These are phyloP conservation scores for Solanum piurae DNA, from an alignment of 257 asterid species.

Conservation along the genomic window DNA sequence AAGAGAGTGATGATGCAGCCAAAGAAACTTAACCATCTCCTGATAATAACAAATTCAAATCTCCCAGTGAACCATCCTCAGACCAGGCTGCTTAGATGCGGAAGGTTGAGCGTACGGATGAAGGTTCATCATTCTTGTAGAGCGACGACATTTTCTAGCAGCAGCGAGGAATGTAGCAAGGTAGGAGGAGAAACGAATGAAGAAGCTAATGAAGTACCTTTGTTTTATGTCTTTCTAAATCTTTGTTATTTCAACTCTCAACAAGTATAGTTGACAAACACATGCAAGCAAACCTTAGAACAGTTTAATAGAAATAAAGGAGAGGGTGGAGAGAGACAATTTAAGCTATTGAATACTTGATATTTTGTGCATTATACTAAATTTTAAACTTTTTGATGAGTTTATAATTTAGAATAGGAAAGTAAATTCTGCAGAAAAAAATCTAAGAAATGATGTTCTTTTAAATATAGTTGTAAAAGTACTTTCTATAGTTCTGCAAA, in stretches of 20 bases:
- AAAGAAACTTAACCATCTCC: not conserved
- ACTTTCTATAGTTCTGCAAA: not conserved
- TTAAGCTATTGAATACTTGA: not conserved
- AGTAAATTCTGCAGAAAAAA: not conserved
- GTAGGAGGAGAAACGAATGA: slow-evolving; percentile 25
- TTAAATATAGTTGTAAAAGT: not conserved
- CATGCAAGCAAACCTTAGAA: not conserved
- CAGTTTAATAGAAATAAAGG: not conserved
- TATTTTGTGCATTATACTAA: not conserved
- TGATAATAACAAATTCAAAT: not conserved
- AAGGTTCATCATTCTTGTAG: slow-evolving; percentile 11
- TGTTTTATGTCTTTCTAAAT: slow-evolving; percentile 44
- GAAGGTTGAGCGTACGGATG: slow-evolving; percentile 11
- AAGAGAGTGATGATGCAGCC: not conserved
- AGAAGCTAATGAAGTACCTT: slow-evolving; percentile 30
- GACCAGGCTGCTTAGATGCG: slow-evolving; percentile 14
- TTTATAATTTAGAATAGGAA: not conserved
- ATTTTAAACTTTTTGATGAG: not conserved
- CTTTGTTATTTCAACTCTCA: not conserved
- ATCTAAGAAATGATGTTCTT: not conserved
- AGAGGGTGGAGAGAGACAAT: not conserved
- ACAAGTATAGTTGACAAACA: not conserved
- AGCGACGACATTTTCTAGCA: slow-evolving; percentile 4
- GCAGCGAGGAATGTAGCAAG: not conserved
- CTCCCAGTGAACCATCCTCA: not conserved